These are phyloP conservation scores for Trypanosomatidae sp. DNA, from an alignment of 208 protist species.

Conservation along the genomic window DNA sequence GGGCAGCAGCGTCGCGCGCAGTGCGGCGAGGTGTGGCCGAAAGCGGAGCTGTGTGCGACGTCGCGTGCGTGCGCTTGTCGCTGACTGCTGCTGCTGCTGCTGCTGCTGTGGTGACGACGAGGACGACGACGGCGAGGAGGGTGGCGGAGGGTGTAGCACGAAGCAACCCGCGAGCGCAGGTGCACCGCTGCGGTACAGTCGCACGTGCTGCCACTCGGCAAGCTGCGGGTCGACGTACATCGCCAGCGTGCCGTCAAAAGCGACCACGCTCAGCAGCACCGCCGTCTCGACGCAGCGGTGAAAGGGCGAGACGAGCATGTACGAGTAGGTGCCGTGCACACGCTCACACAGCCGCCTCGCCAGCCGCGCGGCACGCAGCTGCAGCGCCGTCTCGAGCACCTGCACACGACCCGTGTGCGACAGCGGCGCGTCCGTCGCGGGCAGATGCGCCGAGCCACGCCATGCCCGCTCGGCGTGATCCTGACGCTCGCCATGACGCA, in stretches of 20 bases:
- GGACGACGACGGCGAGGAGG: no score
- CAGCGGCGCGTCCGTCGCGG: slow-evolving; percentile 62
- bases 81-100: no score
- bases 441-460: slow-evolving; percentile 35
- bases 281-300: slow-evolving; percentile 77
- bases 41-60: slow-evolving; percentile 8
- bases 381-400: slow-evolving; percentile 65
- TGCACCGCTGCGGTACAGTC: slow-evolving; percentile 41
- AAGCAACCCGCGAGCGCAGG: no score
- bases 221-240: slow-evolving; percentile 67
- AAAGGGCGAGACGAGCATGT: slow-evolving; percentile 65
- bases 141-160: no score
- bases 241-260: slow-evolving; percentile 48
- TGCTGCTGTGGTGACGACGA: no score
- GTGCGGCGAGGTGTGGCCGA: slow-evolving; percentile 23
- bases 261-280: slow-evolving; percentile 57
- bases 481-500: slow-evolving; percentile 69
- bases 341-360: slow-evolving; percentile 42
- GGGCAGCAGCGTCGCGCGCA: slow-evolving; percentile 17
- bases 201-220: slow-evolving; percentile 64
- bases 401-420: slow-evolving; percentile 50
- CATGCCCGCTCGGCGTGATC: slow-evolving; percentile 67
- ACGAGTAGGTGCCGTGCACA: slow-evolving; percentile 39
- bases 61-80: no score
- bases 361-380: slow-evolving; percentile 26